phyloP scores from a whole-genome alignment of 345 rosid genomes.

The Eucalyptus pumila region DNA sequence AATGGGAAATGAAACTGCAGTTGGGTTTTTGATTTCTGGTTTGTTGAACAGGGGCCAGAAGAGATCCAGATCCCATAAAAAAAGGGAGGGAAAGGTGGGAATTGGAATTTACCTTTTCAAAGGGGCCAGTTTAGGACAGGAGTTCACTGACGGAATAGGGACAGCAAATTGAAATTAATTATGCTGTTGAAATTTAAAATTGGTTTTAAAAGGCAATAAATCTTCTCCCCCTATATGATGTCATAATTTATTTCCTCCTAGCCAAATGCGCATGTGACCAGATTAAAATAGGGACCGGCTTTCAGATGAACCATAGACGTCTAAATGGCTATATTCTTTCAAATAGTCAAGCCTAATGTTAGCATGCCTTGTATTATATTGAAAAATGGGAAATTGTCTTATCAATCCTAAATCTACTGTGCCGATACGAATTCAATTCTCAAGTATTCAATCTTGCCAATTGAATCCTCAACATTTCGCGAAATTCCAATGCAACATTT shows the following conservation, averaged over 20 bases:
- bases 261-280: not conserved
- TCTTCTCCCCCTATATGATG: not conserved
- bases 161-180: not conserved
- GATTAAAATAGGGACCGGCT: not conserved
- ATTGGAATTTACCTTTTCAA: not conserved
- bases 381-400: not conserved
- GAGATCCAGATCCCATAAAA: not conserved
- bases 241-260: not conserved
- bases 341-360: not conserved
- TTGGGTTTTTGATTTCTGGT: not conserved
- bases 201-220: not conserved
- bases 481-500: fast-evolving
- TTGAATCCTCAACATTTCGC: fast-evolving
- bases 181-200: not conserved
- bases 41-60: not conserved
- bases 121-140: not conserved
- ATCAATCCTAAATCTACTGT: fast-evolving
- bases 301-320: not conserved
- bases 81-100: not conserved
- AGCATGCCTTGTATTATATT: not conserved
- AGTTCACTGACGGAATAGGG: not conserved
- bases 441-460: not conserved
- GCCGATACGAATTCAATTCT: fast-evolving
- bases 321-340: not conserved
- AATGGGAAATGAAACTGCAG: not conserved